Evolutionary conservation across 306 rosid species (phyloP).

Genomic region (Vachellia collinsii): DNA sequence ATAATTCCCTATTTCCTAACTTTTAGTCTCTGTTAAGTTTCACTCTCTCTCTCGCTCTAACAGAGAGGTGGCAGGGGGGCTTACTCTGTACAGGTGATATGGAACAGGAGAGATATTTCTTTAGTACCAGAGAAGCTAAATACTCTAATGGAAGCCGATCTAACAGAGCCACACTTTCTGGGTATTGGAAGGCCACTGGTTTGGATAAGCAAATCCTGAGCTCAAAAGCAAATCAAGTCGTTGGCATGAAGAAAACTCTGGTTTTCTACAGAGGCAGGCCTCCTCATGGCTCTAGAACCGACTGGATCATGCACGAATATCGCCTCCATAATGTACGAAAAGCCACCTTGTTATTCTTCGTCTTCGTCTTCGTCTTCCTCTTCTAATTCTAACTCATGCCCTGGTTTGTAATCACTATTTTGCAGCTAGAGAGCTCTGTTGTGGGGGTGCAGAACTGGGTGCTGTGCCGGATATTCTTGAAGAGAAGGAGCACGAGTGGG

Average conservation of each 20-base stretch:
- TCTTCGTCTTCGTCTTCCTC: background rate
- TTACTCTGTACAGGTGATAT: constrained; percentile 54
- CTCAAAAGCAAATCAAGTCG: constrained; percentile 55
- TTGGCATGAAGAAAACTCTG: constrained; percentile 91
- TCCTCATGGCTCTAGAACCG: constrained; percentile 86
- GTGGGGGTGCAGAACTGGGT: constrained; percentile 74
- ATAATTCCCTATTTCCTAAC: background rate
- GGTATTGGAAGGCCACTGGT: constrained; percentile 98
- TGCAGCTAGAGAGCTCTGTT: constrained; percentile 42
- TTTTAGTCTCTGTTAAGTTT: background rate
- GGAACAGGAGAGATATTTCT: constrained; percentile 90
- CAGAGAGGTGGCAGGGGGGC: background rate
- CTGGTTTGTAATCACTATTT: background rate
- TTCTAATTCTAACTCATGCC: background rate
- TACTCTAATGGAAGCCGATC: constrained; percentile 94
- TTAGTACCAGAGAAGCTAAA: constrained; percentile 90
- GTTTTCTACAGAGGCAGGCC: constrained; percentile 94
- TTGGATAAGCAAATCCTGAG: constrained; percentile 72
- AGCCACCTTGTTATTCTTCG: background rate
- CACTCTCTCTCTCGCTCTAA: background rate
- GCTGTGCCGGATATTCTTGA: constrained; percentile 86
- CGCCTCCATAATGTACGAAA: constrained; percentile 51
- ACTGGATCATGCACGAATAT: constrained; percentile 98
- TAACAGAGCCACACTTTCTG: constrained; percentile 86
- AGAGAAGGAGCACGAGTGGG: constrained; percentile 56